Evolutionary conservation across 331 rosid species (phyloP), one percentile per base, ranked within the genome.

Genomic region (Quercus lobata): DNA sequence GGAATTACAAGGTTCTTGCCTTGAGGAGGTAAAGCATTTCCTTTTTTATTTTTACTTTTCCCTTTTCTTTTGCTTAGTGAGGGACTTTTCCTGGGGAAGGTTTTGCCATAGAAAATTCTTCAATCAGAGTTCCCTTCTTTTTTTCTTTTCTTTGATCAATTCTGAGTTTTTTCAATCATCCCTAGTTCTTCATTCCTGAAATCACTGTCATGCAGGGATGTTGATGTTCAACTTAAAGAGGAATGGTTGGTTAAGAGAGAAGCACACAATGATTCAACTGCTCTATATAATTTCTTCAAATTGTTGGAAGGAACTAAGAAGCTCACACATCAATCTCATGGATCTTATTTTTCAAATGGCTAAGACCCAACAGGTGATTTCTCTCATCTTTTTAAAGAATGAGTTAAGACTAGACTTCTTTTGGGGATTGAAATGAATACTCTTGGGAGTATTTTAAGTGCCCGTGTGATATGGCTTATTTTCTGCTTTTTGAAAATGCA

Each of bases 171-270:
- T 41, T 71, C 46, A 62, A 53, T 49, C 73, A 77, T 55, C 55
- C 65, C 37, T 60, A 22, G 72, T 22, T 71, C 71, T 71, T 85
- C 14, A 73, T 78, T 27, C 46, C 27, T 24, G 4, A 25, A 55
- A 69, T 88, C 73, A 55, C 81, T 79, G 65, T 80, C 69, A 75
- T 79, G 29, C 87, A 91, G 98, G 88, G 95, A 94, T 71, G 88
- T 91, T 7, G 77, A 91, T 83, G 83, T 94, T 80, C 86, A 84
- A 77, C 92, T 94, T 57, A 70, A 65, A 79, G 94, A 91, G 30
- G 90, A 92, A 83, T 92, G 97, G 98, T 87, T 94, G 85, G 86
- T 78, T 58, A 82, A 88, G 76, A 88, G 97, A 86, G 92, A 91
- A 79, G 81, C 84, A 18, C 65, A 46, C 65, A 89, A 91, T 27